Conservation (phyloP, 257 asterid species). For the Datura wrightii region DNA sequence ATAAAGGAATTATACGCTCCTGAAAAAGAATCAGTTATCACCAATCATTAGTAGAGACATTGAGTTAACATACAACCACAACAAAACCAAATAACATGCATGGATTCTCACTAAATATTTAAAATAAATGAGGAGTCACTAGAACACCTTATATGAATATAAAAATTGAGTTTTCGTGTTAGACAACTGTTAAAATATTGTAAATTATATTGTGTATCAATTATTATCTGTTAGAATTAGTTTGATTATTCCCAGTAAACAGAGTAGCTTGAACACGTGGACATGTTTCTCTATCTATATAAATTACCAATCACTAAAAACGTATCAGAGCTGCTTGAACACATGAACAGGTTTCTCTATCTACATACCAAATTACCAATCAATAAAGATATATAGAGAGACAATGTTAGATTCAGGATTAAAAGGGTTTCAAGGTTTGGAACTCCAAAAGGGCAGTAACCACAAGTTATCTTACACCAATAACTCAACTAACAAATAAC, state of each 20-base stretch:
- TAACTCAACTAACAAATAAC: background rate
- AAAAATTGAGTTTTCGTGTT: background rate
- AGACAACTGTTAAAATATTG: background rate
- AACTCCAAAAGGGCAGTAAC: background rate
- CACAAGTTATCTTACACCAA: background rate
- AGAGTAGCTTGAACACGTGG: background rate
- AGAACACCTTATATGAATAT: background rate
- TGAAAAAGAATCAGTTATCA: background rate
- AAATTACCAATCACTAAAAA: no score
- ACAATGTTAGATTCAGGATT: background rate
- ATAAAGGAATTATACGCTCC: background rate
- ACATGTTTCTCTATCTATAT: background rate
- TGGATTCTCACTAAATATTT: background rate
- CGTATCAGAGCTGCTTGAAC: background rate
- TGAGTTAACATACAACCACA: background rate
- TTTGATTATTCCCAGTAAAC: background rate
- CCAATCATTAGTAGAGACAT: background rate
- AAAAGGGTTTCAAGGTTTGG: background rate
- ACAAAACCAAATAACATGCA: background rate
- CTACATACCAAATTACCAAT: background rate
- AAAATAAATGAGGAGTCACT: background rate
- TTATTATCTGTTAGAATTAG: slow-evolving; percentile 2
- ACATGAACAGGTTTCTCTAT: background rate
- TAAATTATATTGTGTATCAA: background rate
- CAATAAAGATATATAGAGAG: background rate